Evolutionary conservation across 2,329 filamentous ascomycete species (phyloP), one percentile per base, ranked within the genome.

Genomic region (Penicillium sp.): DNA sequence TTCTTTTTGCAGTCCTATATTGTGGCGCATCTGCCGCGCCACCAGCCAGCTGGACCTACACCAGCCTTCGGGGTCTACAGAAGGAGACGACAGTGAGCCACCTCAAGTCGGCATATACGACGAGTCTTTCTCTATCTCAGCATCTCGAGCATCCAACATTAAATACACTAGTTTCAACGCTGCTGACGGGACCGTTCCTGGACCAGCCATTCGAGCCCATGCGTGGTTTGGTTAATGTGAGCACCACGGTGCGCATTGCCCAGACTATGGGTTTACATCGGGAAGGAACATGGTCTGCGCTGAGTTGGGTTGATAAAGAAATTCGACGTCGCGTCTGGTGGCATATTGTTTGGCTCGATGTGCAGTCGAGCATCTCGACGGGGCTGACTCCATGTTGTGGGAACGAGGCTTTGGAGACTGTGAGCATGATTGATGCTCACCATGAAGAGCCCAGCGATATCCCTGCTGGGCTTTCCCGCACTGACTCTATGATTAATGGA

Each of bases 311-410:
- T 51, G 41, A 54, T 28, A 57, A 55, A 48, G 45, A 48, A 48
- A 48, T 37, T 4, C 33, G 45, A 9, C 52, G 61, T 14, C 51
- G 53, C 9, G 30, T 61, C 10, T 66, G 63, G 62, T 64, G 61
- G 59, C 60, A 62, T 17, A 46, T 66, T 26, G 42, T 64, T 35
- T 65, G 54, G 60, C 17, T 66, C 8, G 63, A 66, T 51, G 44
- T 65, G 8, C 63, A 64, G 40, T 52, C 50, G 4, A 65, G 59
- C 38, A 41, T 66, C 11, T 45, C 55, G n/a, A 65, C 50, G 17
- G 62, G 62, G 12, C 46, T 65, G 25, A 55, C 62, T 10, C 37
- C 52, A 3, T 61, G 54, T 30, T 62, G 55, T 8, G 53, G 40
- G 17, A 44, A 31, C 2, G 42, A 44, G n/a, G 7, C n/a, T 7